Evolutionary conservation across 2,329 filamentous ascomycete species (phyloP), one percentile per base, ranked within the genome.

Genomic region (Fusarium graminum): DNA sequence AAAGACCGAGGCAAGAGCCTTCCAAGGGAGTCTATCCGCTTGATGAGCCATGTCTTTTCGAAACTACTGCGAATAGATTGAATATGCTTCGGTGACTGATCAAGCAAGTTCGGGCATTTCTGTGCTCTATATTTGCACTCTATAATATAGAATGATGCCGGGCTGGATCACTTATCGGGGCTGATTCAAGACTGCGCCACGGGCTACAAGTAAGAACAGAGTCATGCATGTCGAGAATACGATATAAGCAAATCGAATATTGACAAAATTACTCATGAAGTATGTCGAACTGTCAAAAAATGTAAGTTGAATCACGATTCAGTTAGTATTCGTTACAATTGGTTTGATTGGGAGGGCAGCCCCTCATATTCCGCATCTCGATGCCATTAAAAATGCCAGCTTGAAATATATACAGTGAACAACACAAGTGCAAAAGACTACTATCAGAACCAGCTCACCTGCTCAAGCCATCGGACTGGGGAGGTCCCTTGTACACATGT

Each of bases 401-500:
- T 28, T 28, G 26, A 36, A 8, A n/a, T 36, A n/a, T 36, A n/a
- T n/a, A 36, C 7, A 36, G 2, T 36, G 7, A n/a, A 8, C 4
- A 36, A 36, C 14, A 36, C 16, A 8, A 4, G 7, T 4, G 8
- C 7, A 36, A 34, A 36, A 36, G 13, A 36, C 32, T n/a, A 36
- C 16, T 7, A 13, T 16, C 16, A n/a, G 32, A 6, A 8, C 6
- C 12, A 16, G 16, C n/a, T 16, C 56, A 61, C 10, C 47, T 61
- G 26, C 44, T 53, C 16, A 71, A 30, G 2, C 68, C 68, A 32
- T 67, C 68, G 4, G 68, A 71, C 38, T 72, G 65, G 1, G 70
- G 70, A 6, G 70, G 70, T 28, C 70, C 70, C 34, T 61, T 71
- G 29, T 72, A 72, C 12, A 72, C 70, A 50, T 73, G 56, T n/a